Percentiles rank a stretch among this genome's conserved stretches.
Evolutionary conservation across 2,329 filamentous ascomycete species (phyloP).

Genomic region (Xylaria sp.): DNA sequence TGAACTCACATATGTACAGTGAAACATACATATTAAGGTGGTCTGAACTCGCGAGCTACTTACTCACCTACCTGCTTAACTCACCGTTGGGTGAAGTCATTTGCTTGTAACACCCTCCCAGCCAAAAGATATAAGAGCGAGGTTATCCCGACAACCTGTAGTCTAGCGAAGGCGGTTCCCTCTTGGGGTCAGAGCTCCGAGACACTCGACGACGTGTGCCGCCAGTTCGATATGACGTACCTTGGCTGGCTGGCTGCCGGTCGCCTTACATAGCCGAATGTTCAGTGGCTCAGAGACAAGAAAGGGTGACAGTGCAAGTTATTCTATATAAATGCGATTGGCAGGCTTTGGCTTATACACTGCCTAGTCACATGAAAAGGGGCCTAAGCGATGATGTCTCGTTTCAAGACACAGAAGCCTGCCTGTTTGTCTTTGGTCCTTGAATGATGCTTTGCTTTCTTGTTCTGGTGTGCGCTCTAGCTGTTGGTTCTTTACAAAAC

Average conservation of each 20-base stretch:
- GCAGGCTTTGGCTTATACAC: not conserved
- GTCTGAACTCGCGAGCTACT: conserved; percentile 18
- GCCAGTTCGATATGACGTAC: conserved; percentile 1
- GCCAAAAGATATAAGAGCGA: not conserved
- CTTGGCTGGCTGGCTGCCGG: conserved; percentile 4
- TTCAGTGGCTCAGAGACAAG: not conserved
- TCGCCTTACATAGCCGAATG: conserved; percentile 12
- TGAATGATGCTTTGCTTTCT: conserved; percentile 10
- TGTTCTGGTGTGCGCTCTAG: not conserved
- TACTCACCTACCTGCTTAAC: conserved; percentile 4
- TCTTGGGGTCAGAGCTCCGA: conserved; percentile 30
- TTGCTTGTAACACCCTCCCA: not conserved
- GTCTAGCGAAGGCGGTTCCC: conserved; percentile 22
- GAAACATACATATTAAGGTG: not conserved
- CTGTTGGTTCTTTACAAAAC: not conserved
- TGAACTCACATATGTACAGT: not conserved
- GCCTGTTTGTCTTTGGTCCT: not conserved
- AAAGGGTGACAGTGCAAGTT: conserved; percentile 7
- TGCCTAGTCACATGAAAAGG: conserved; percentile 28
- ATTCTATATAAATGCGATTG: not conserved
- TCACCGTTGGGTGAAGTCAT: conserved; percentile 8
- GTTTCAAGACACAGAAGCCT: conserved; percentile 14
- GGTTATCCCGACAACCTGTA: conserved; percentile 22
- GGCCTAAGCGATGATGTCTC: not conserved
- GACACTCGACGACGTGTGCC: conserved; percentile 27